phyloP scores from a whole-genome alignment of 495 filamentous ascomycete genomes.

The Penicillium herquei region DNA sequence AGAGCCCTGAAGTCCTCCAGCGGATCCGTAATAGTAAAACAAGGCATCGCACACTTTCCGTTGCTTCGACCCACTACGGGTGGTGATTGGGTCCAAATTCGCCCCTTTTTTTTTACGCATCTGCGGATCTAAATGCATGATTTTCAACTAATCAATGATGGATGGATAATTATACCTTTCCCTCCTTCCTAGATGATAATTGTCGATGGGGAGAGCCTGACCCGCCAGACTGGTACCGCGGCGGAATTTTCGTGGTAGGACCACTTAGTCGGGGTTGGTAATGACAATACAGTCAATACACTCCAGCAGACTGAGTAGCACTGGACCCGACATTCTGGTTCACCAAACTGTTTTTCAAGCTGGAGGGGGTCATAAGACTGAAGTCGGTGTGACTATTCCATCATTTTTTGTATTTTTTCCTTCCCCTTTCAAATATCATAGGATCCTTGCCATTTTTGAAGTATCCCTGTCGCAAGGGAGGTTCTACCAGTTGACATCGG shows the following conservation, averaged over 20 bases:
- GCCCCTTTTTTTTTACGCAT: slow-evolving; percentile 2
- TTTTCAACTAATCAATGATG: not conserved
- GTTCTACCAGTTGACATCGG: not conserved
- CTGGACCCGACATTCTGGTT: slow-evolving; percentile 2
- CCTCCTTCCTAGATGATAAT: not conserved
- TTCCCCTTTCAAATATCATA: slow-evolving; percentile 3
- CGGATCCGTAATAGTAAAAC: not conserved
- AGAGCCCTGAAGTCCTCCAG: too few relatives aligned
- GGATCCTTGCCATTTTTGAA: not conserved
- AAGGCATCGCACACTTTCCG: not conserved
- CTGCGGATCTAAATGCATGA: not conserved
- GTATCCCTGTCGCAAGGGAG: not conserved
- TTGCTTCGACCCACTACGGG: not conserved
- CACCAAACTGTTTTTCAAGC: slow-evolving; percentile 5
- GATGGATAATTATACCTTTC: not conserved
- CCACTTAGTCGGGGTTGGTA: not conserved
- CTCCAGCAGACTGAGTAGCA: not conserved
- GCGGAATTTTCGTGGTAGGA: not conserved
- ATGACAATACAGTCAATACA: not conserved
- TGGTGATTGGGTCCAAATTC: not conserved
- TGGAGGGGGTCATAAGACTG: slow-evolving; percentile 25
- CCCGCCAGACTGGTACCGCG: slow-evolving; percentile 5
- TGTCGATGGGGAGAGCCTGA: not conserved
- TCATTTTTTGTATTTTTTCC: slow-evolving; percentile 9
- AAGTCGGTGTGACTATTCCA: slow-evolving; percentile 18